A percentile compares a stretch with the other conserved stretches of the same genome.
These are phyloP conservation scores for Oryza australiensis DNA, from an alignment of 176 grass and related monocot genomes.

Conservation along the genomic window DNA sequence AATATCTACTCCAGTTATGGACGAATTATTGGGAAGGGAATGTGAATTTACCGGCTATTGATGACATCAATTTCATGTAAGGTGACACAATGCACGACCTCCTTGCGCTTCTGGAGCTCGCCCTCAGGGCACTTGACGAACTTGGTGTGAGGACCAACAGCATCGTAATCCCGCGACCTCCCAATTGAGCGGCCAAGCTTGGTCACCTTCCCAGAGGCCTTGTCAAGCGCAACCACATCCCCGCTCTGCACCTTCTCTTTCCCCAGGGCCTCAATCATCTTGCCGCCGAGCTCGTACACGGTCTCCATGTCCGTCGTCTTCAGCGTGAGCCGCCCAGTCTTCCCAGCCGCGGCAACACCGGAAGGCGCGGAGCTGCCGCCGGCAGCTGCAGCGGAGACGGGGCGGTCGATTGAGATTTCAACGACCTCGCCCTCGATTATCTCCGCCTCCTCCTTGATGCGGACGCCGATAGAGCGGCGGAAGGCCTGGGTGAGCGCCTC, in stretches of 20 bases:
- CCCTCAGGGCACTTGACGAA: conserved; percentile 93
- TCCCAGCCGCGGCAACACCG: conserved; percentile 41
- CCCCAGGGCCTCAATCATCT: conserved; percentile 96
- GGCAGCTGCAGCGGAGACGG: conserved; percentile 29
- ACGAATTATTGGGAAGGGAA: neutral
- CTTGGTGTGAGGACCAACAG: conserved; percentile 79
- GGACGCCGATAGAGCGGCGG: conserved; percentile 85
- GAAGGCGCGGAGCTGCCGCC: conserved; percentile 36
- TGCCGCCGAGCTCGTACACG: conserved; percentile 85
- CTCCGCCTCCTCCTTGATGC: conserved; percentile 98
- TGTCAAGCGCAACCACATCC: conserved; percentile 87
- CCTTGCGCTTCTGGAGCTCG: conserved; percentile 95
- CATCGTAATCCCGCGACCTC: conserved; percentile 84
- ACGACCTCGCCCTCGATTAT: conserved; percentile 99
- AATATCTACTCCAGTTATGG: neutral
- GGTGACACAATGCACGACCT: conserved; percentile 94
- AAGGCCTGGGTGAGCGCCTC: conserved; percentile 92
- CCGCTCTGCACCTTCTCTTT: conserved; percentile 98
- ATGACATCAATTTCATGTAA: conserved; percentile 99
- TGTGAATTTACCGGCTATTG: conserved; percentile 74
- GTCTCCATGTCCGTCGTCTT: conserved; percentile 99
- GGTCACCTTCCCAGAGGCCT: conserved; percentile 78
- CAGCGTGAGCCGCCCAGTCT: conserved; percentile 77
- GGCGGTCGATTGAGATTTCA: conserved; percentile 88
- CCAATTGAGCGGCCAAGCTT: conserved; percentile 91